Conservation (phyloP, 2,329 filamentous ascomycete species). For the Beauveria pseudobassiana region DNA sequence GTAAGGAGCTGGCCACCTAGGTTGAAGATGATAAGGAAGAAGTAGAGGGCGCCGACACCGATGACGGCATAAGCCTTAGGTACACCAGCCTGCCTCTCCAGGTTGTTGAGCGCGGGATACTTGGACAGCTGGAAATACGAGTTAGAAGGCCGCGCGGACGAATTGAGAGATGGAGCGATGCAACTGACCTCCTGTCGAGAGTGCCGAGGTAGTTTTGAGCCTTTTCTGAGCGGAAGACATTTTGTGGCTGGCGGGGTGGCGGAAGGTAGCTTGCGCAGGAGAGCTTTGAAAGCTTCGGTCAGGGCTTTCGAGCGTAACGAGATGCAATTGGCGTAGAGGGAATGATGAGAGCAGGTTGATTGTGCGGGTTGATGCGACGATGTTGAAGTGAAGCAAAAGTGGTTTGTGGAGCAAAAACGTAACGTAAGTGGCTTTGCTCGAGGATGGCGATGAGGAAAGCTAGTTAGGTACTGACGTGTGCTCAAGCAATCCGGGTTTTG, state of each 20-base stretch:
- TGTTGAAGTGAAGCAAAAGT: constrained; percentile 6
- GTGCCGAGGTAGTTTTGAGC: constrained; percentile 68
- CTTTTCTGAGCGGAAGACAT: constrained; percentile 70
- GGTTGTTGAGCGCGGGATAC: constrained; percentile 74
- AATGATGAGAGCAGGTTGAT: not conserved
- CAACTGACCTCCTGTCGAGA: constrained; percentile 74
- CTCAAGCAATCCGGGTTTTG: constrained; percentile 13
- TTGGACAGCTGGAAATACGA: constrained; percentile 60
- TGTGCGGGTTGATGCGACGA: constrained; percentile 3
- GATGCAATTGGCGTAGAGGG: not conserved
- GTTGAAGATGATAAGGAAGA: constrained; percentile 90
- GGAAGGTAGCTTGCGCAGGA: constrained; percentile 5
- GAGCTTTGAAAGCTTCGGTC: not conserved
- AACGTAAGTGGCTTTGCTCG: constrained; percentile 25
- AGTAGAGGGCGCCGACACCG: constrained; percentile 70
- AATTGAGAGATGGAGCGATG: not conserved
- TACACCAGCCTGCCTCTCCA: constrained; percentile 75
- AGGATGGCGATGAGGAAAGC: constrained; percentile 18
- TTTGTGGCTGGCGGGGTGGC: constrained; percentile 23
- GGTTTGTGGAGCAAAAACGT: constrained; percentile 17
- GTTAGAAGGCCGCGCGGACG: not conserved
- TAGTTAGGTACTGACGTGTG: constrained; percentile 14
- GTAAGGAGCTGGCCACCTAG: constrained; percentile 81
- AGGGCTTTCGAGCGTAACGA: not conserved
- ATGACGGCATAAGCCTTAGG: constrained; percentile 82